These are phyloP conservation scores for Maudiozyma barnettii DNA, from an alignment of 805 yeast species.

Conservation along the genomic window DNA sequence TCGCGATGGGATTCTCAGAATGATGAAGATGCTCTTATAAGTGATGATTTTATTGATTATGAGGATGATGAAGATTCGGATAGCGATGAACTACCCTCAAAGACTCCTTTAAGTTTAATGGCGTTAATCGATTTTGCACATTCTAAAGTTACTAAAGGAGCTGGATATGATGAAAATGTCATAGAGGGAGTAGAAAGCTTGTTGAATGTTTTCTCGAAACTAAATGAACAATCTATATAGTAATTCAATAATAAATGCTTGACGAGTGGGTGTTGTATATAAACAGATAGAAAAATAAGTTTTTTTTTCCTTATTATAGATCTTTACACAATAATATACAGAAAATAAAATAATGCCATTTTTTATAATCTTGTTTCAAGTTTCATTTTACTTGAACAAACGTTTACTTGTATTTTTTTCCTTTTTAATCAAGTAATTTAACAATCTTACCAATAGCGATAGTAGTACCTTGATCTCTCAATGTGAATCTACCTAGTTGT, in stretches of 20 bases:
- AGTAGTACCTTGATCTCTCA: conserved; percentile 97
- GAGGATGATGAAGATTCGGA: conserved; percentile 29
- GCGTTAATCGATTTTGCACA: conserved; percentile 89
- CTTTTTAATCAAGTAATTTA: conserved; percentile 51
- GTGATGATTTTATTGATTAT: conserved; percentile 26
- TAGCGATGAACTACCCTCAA: conserved; percentile 14
- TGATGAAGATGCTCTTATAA: conserved; percentile 34
- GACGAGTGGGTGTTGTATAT: neutral
- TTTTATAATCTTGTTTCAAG: neutral
- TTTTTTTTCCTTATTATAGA: neutral
- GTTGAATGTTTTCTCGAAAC: neutral
- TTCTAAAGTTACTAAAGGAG: conserved; percentile 49
- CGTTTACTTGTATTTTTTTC: neutral
- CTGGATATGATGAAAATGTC: conserved; percentile 64
- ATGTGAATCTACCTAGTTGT: conserved; percentile 94
- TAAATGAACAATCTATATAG: neutral
- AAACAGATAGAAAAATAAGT: neutral
- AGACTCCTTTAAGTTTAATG: conserved; percentile 42
- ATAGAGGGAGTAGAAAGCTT: conserved; percentile 62
- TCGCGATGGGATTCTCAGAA: conserved; percentile 40
- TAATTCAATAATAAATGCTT: no score
- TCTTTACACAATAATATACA: neutral
- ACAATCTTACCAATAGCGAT: conserved; percentile 98
- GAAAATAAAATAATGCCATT: neutral
- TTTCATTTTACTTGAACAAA: neutral